A percentile compares a stretch with the other conserved stretches of the same genome.
Conservation (phyloP, 257 asterid species). For the Jasminum sambac region DNA sequence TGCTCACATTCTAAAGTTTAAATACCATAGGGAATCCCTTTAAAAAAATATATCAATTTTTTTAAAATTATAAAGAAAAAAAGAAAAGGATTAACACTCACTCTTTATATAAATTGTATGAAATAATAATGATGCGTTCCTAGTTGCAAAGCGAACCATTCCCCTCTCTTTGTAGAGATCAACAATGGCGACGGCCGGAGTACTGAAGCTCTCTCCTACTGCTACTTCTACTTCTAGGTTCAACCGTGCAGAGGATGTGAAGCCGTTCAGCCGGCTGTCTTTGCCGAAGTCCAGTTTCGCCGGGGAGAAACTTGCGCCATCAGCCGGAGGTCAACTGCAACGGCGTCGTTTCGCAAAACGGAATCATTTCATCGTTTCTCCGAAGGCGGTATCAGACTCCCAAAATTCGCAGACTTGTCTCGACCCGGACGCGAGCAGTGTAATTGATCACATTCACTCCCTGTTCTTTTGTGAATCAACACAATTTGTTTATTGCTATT, state of each 20-base stretch:
- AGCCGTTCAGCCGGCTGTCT: constrained; percentile 48
- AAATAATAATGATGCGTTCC: background rate
- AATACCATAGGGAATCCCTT: too few relatives aligned
- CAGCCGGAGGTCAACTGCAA: constrained; percentile 15
- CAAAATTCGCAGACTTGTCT: constrained; percentile 91
- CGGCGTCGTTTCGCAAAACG: constrained; percentile 33
- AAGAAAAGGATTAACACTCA: too few relatives aligned
- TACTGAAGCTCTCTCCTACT: constrained; percentile 30
- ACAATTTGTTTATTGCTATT: background rate
- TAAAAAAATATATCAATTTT: too few relatives aligned
- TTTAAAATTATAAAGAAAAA: too few relatives aligned
- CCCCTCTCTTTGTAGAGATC: background rate
- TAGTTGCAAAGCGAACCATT: background rate
- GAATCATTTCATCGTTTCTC: constrained; percentile 57
- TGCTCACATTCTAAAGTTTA: too few relatives aligned
- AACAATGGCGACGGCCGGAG: constrained; percentile 51
- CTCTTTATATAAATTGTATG: too few relatives aligned
- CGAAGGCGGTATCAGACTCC: constrained; percentile 91
- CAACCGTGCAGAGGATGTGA: constrained; percentile 23
- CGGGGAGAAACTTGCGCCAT: constrained; percentile 36
- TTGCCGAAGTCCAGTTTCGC: constrained; percentile 49
- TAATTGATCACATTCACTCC: constrained; percentile 29
- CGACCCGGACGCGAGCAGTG: constrained; percentile 89
- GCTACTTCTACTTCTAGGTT: constrained; percentile 8
- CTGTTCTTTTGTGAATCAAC: background rate